Base-by-base conservation (phyloP, 208 protist genomes). In the Leishmania arabica region DNA sequence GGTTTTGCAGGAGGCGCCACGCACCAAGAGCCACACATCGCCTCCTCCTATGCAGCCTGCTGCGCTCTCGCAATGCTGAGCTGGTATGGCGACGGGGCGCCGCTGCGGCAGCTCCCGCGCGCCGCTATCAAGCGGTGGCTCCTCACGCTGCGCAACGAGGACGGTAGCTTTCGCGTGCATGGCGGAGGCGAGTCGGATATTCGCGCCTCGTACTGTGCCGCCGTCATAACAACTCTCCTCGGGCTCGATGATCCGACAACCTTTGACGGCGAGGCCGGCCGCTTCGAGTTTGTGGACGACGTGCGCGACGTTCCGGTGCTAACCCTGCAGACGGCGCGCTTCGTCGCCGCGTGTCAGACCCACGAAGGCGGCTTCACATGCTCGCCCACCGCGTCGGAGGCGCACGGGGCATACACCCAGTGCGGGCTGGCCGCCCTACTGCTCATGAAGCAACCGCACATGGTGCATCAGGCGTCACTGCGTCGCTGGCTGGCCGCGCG, bases 321-420 rank as follows among this genome's bases (percentile, higher is more conserved):
- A 40, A 93, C 86, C 5, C 24, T 75, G 49, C 75, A 83, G 73
- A 89, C 88, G 7, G 92, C 91, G 34, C 77, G 75, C 37, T 98
- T 90, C 80, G 84, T 99, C 3, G 80, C 87, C 17, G 77, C 77
- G 27, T 98, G 95, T 80, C 96, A 98, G 82, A 98, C 95, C 9
- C 94, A 96, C 84, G 96, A 99, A 75, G 97, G 97, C 42, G 97
- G 97, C 40, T 97, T 99, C 83, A 80, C 89, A 3, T 95, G 94
- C 79, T 76, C 73, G 19, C 5, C 84, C n/a, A 81, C 64, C 45
- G 86, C 80, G 58, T 85, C 84, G 15, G 97, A 99, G 85, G 93
- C 96, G 24, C 97, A 99, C 66, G 97, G 96, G 9, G 96, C 97
- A 40, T 99, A 99, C 88, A 98, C 96, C 15, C 95, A 97, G 53